Base-by-base conservation (phyloP, 345 rosid genomes). In the Tarenaya hassleriana region DNA sequence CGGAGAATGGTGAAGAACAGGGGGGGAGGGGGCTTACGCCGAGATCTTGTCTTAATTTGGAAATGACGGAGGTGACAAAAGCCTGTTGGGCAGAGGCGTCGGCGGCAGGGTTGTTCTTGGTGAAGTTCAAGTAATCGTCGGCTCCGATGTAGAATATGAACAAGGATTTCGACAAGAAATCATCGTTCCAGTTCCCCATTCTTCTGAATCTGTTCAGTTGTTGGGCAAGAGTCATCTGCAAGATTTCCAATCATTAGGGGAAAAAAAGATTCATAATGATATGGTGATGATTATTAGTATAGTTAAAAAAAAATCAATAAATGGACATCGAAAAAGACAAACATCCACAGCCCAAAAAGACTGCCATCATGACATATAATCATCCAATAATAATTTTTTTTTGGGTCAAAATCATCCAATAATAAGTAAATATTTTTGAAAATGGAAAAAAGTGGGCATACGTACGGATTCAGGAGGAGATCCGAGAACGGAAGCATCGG, bases 71-170 rank as follows among this genome's bases (percentile, higher is more conserved):
- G n/a, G 1, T 15, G 20, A 65, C 59, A 4, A 58, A 58, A 16
- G 52, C 59, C 43, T 65, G 43, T 45, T 57, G 63, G 11, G 63
- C 27, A 38, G 66, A 62, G n/a, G 20, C 34, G 37, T 62, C 66
- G 13, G 59, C 52, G 10, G 38, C 18, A 21, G 59, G 41, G 34
- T 63, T 55, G 50, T 2, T 38, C 9, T 37, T 37, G 20, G 41
- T 44, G 49, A 43, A 65, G 12, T 50, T 65, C 10, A 18, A 32
- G 43, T 65, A 58, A 39, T 65, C 69, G 3, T 65, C 39, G 9
- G 33, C 21, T 27, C 69, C 69, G 19, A 65, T 52, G 37, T 14
- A 45, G 13, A 65, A 50, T 51, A 65, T 34, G 47, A 57, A 65
- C n/a, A 65, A 1, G 18, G 64, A 58, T 21, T 15, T 34, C 4